Evolutionary conservation across 495 filamentous ascomycete genomes (phyloP), one percentile per base, ranked within the genome.

Genomic region (Xylaria grammica): DNA sequence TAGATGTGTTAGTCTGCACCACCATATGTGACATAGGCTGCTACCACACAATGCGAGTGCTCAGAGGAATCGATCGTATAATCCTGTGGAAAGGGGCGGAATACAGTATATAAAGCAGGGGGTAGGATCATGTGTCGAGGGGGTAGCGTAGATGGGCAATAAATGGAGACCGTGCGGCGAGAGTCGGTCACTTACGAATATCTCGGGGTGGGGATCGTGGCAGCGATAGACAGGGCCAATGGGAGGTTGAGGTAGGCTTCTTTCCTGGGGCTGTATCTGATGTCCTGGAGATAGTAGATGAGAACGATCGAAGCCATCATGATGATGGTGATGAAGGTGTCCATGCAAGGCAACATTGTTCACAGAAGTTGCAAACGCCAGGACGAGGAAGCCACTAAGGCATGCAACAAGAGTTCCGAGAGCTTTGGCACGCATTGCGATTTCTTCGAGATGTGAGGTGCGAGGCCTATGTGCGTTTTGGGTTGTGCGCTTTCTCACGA

Each of bases 161-260:
- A 22, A 3, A 4, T 34, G 7, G 3, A 49, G n/a, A 30, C 30
- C 9, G 0, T 38, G 2, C 2, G 54, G 9, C 36, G 15, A 49
- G 38, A n/a, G 19, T 27, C 44, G 19, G 19, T 27, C 44, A 29
- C 72, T 65, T 57, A 74, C 72, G 40, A 63, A 65, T 54, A 40
- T 9, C 15, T 69, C 67, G 20, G 65, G 40, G 19, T 29, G 34
- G 15, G 71, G 60, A 13, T 66, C 19, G 22, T 73, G 65, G 62
- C 71, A 73, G 38, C 71, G 69, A 26, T 73, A 65, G 49, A 66
- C 65, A 1, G 60, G 65, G 44, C 68, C 63, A 38, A 45, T 42
- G 17, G 29, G 20, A 22, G 40, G 15, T n/a, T 58, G 27, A 38
- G 38, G 19, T 11, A 54, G 9, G 49, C 45, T 24, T 54, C 60